A percentile compares a stretch with the other conserved stretches of the same genome.
phyloP scores from a whole-genome alignment of 371 early-diverging fungal species.

The Mucor saturninus region DNA sequence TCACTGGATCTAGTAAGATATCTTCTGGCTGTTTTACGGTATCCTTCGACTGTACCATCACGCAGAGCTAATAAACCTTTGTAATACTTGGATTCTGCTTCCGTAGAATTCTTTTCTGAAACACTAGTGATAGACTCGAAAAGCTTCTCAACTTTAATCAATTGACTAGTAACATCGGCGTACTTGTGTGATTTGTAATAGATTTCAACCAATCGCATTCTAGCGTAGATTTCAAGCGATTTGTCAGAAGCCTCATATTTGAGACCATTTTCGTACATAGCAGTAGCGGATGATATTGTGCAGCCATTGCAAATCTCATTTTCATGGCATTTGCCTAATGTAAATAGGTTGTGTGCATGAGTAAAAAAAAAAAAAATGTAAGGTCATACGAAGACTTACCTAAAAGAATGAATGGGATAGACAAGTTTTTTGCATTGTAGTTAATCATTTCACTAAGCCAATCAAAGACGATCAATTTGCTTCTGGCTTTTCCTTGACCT shows the following conservation, averaged over 20 bases:
- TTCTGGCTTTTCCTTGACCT: constrained; percentile 20
- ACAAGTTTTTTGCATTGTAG: constrained; percentile 18
- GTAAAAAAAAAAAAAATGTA: not conserved
- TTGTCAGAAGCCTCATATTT: constrained; percentile 6
- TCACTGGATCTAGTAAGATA: constrained; percentile 15
- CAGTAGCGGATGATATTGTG: not conserved
- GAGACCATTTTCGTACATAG: constrained; percentile 17
- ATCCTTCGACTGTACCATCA: constrained; percentile 15
- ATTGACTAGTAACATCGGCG: not conserved
- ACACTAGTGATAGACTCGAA: constrained; percentile 1
- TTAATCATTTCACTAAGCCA: constrained; percentile 20
- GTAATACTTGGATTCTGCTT: constrained; percentile 22
- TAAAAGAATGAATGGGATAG: constrained; percentile 14
- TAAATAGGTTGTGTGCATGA: not conserved
- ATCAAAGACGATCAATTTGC: constrained; percentile 11
- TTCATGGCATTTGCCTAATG: constrained; percentile 26
- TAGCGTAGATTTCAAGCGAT: constrained; percentile 12
- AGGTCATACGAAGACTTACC: constrained; percentile 14
- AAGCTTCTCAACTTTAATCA: constrained; percentile 5
- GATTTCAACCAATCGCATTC: constrained; percentile 14
- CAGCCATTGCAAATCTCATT: constrained; percentile 24
- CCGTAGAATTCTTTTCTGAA: not conserved
- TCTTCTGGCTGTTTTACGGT: constrained; percentile 6
- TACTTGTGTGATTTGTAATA: constrained; percentile 18
- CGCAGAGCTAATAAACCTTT: constrained; percentile 22